Base-by-base conservation (phyloP, 345 rosid genomes). In the Durio zibethinus region DNA sequence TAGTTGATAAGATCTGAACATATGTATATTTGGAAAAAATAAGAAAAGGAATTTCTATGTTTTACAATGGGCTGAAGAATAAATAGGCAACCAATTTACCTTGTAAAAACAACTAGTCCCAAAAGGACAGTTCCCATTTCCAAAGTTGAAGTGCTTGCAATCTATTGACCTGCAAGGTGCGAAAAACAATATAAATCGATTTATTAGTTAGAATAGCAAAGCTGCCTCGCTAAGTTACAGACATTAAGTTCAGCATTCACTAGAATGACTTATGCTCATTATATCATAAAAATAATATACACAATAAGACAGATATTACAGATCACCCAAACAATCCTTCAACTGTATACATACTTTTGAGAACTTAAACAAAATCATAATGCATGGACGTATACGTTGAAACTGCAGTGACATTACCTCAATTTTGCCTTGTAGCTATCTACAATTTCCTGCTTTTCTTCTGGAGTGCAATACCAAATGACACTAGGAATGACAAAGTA, bases 81-180 rank as follows among this genome's bases (percentile, higher is more conserved):
- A 75, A 69, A 38, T 16, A 68, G 50, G 21, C 1, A 62, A 7
- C 10, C 10, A 63, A 4, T 18, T 72, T 85, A 96, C 98, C 97
- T 91, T 96, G 88, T 96, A 96, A 78, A 96, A 96, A 82, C 98
- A 93, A 83, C 99, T 96, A 48, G 94, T 89, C 63, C 99, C 98
- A 78, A 96, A 96, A 33, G 94, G 99, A 79, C 98, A 93, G 78
- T 88, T 91, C 75, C 97, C 97, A 82, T 91, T 93, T 42, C 99
- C 97, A 56, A 90, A 89, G 79, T 92, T 88, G 75, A 96, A 96
- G 83, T 93, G 94, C 88, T 88, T 96, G 89, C 98, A 96, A 82
- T 96, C 92, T 42, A 92, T 93, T 38, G 94, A 92, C 76, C 98
- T 96, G 88, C 33, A 71, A 72, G 57, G 12, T 8, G 10, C 7